Conservation (phyloP, 1,284 basidiomycete species). For the Schizophyllum commune region DNA sequence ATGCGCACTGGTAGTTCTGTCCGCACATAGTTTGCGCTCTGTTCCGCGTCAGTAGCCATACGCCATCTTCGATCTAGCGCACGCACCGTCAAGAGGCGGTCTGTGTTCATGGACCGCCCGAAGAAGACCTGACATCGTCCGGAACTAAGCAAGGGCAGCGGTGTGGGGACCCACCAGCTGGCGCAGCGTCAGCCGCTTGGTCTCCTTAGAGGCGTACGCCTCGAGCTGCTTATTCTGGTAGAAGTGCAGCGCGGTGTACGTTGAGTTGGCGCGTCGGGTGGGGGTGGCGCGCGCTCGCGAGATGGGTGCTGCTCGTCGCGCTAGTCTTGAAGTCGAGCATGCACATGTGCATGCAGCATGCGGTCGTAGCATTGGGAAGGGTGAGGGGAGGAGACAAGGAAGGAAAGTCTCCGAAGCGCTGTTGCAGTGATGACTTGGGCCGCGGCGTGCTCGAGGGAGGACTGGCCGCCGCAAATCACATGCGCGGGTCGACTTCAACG, state of each 20-base stretch:
- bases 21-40: constrained; percentile 88
- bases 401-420: background rate
- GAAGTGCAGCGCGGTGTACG: constrained; percentile 59
- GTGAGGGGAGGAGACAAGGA: background rate
- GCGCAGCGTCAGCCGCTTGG: constrained; percentile 68
- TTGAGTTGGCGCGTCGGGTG: background rate
- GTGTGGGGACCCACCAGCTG: constrained; percentile 57
- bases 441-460: background rate
- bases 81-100: constrained; percentile 63
- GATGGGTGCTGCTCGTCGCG: background rate
- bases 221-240: constrained; percentile 84
- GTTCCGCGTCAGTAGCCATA: background rate
- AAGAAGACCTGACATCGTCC: constrained; percentile 47
- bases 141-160: constrained; percentile 6
- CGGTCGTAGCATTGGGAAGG: background rate
- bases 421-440: background rate
- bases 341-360: background rate
- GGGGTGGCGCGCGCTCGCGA: background rate
- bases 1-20: constrained; percentile 85
- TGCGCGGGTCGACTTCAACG: background rate
- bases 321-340: background rate
- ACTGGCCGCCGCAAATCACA: background rate
- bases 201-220: constrained; percentile 69
- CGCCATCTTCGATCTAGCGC: background rate
- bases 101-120: constrained; percentile 69